Base-by-base conservation (phyloP, 495 filamentous ascomycete genomes). In the Hypoxylon intermedium region DNA sequence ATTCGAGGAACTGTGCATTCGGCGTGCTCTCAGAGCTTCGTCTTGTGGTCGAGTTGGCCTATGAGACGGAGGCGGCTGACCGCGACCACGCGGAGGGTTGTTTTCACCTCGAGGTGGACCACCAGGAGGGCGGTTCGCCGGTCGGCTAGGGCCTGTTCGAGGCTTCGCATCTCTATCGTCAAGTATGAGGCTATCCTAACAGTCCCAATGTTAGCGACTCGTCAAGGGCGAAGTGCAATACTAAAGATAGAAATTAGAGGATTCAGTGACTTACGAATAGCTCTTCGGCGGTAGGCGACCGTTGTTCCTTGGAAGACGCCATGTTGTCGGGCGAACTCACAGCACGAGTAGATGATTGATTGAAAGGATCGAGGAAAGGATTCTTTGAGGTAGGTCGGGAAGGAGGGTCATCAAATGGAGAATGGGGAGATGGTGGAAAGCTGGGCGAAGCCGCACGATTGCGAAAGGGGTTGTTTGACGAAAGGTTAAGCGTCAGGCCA, bases 391-490 rank as follows among this genome's bases (percentile, higher is more conserved):
- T 74, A 51, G 92, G 91, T 68, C 91, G 82, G 67, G 89, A 79
- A 69, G 72, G 82, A 72, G 80, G 74, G 71, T 77, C 69, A 75
- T 79, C 82, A 70, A 81, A 77, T 64, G 82, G 80, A 60, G 75
- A 80, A 67, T 70, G 75, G 66, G 71, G 81, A 60, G 71, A 68
- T 43, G 67, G 77, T 45, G 55, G 72, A 45, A 68, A 37, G 51
- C 44, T 72, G 44, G 91, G 92, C 53, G 93, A 94, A 6, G 83
- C 77, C 40, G 90, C 87, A 63, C 89, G 89, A 74, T 96, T 96
- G 79, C 94, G 88, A 73, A 98, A 98, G n/a, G 94, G 94, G 69
- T 98, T 98, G 81, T 98, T 98, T 60, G 94, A 98, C 56, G 86
- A 83, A 68, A 94, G 82, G 68, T 86, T 88, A 71, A 86, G 75